phyloP scores from a whole-genome alignment of 2,329 filamentous ascomycete species.

The Pestalotiopsis sp. region DNA sequence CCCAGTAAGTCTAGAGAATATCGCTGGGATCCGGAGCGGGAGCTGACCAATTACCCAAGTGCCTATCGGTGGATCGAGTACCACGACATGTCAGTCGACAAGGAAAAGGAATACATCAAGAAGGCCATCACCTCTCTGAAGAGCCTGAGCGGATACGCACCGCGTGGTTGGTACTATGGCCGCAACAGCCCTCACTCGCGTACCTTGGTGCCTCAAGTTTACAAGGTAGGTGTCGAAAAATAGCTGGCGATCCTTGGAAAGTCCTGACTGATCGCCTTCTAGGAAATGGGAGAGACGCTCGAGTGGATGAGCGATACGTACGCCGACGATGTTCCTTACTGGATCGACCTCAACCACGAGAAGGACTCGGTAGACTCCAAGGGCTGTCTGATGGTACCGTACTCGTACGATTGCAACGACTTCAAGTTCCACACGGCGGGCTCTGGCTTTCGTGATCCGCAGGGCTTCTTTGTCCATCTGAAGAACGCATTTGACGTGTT shows the following conservation, averaged over 20 bases:
- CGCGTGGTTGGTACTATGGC: slow-evolving; percentile 53
- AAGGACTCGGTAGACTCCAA: slow-evolving; percentile 39
- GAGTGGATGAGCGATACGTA: slow-evolving; percentile 54
- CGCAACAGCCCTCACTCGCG: slow-evolving; percentile 45
- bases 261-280: not conserved
- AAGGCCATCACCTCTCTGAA: slow-evolving; percentile 44
- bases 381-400: slow-evolving; percentile 57
- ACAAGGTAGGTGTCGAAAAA: slow-evolving; percentile 34
- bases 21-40: not conserved
- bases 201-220: slow-evolving; percentile 48
- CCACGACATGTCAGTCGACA: slow-evolving; percentile 44
- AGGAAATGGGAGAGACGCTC: slow-evolving; percentile 50
- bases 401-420: slow-evolving; percentile 59
- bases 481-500: slow-evolving; percentile 56
- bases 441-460: slow-evolving; percentile 46
- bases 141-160: slow-evolving; percentile 45
- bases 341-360: slow-evolving; percentile 55
- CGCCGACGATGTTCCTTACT: slow-evolving; percentile 58
- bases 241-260: no score
- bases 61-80: slow-evolving; percentile 56
- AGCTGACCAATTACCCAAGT: not conserved
- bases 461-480: slow-evolving; percentile 47
- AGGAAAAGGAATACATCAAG: slow-evolving; percentile 49
- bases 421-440: slow-evolving; percentile 43
- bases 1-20: slow-evolving; percentile 30